Conservation (phyloP, 1,284 basidiomycete genomes). For the Neonothopanus nambi region DNA sequence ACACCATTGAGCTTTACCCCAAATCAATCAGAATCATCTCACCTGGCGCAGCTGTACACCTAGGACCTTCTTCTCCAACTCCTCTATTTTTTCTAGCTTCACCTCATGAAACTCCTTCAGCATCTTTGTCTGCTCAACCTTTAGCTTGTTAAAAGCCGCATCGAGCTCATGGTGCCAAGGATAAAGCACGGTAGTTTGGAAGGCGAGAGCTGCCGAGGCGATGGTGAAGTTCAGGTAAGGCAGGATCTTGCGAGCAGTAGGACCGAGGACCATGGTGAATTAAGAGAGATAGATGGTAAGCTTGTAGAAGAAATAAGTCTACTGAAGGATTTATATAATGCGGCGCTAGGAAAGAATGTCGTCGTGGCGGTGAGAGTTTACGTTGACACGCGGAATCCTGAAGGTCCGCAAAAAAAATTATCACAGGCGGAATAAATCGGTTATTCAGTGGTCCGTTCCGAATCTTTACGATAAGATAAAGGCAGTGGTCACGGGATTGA, state of each 20-base stretch:
- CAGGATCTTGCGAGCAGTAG: slow-evolving; percentile 20
- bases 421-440: too few relatives aligned
- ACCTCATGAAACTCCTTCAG: slow-evolving; percentile 24
- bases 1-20: slow-evolving; percentile 8
- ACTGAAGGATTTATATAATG: too few relatives aligned
- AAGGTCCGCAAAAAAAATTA: too few relatives aligned
- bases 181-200: slow-evolving; percentile 29
- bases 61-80: slow-evolving; percentile 17
- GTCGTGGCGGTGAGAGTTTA: too few relatives aligned
- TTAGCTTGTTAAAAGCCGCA: slow-evolving; percentile 23
- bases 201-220: slow-evolving; percentile 24
- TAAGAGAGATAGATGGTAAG: background rate
- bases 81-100: slow-evolving; percentile 19
- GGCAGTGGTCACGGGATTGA: too few relatives aligned
- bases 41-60: slow-evolving; percentile 8
- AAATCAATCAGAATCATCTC: slow-evolving; percentile 4
- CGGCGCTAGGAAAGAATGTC: too few relatives aligned
- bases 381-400: too few relatives aligned
- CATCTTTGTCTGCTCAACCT: slow-evolving; percentile 23
- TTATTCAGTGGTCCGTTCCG: too few relatives aligned
- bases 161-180: slow-evolving; percentile 29
- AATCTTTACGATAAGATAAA: too few relatives aligned
- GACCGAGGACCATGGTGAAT: slow-evolving; percentile 22
- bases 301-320: too few relatives aligned
- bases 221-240: slow-evolving; percentile 28